Conservation (phyloP, 1,284 basidiomycete genomes). For the Tylopilus sp. region DNA sequence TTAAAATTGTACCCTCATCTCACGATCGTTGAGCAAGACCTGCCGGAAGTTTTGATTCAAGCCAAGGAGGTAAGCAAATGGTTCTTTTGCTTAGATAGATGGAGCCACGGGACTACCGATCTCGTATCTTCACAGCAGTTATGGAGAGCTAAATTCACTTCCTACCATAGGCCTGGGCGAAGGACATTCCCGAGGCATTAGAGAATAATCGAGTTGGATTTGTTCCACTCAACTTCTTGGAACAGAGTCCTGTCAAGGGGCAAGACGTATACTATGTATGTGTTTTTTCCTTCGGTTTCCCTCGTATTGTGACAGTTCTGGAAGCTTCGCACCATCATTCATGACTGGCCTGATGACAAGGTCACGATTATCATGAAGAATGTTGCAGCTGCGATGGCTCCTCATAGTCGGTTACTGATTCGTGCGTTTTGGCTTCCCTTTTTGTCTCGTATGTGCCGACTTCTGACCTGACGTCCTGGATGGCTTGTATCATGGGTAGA, state of each 20-base stretch:
- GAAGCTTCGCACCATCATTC: too few relatives aligned
- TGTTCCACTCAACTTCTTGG: too few relatives aligned
- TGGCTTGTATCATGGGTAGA: constrained; percentile 17
- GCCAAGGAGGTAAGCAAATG: constrained; percentile 40
- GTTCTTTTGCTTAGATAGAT: neutral
- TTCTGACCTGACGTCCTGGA: too few relatives aligned
- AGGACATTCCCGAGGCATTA: constrained; percentile 47
- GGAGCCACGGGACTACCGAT: neutral
- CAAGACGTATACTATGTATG: constrained; percentile 61
- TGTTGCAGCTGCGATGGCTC: too few relatives aligned
- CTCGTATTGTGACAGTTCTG: too few relatives aligned
- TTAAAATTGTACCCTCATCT: constrained; percentile 53
- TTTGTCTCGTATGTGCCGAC: too few relatives aligned
- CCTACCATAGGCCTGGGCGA: constrained; percentile 45
- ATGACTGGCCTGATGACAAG: too few relatives aligned
- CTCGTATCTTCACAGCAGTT: too few relatives aligned
- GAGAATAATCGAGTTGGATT: constrained; percentile 49
- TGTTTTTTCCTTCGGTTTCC: neutral
- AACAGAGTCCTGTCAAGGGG: constrained; percentile 50
- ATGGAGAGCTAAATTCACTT: constrained; percentile 14
- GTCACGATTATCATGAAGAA: too few relatives aligned
- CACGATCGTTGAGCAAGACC: constrained; percentile 56
- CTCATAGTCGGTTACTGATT: too few relatives aligned
- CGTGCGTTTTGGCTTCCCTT: constrained; percentile 27
- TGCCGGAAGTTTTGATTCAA: too few relatives aligned